Conservation (phyloP, 2,329 filamentous ascomycete species). For the Fusarium denticulatum region DNA sequence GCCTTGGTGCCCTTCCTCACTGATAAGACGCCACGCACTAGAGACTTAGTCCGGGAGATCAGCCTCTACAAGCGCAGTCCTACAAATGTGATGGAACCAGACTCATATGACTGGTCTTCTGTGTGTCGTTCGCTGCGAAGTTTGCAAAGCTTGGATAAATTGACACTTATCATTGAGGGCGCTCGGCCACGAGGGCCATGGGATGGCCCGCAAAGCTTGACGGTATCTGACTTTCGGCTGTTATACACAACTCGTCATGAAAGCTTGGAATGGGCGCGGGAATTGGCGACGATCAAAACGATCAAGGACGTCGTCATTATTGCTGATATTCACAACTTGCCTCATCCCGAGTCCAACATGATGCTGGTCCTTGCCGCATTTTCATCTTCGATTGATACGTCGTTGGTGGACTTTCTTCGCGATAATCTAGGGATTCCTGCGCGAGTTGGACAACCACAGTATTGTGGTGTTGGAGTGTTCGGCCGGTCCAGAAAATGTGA, state of each 20-base stretch:
- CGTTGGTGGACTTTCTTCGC: conserved; percentile 63
- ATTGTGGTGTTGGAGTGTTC: conserved; percentile 38
- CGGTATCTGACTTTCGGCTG: conserved; percentile 58
- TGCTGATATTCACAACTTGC: conserved; percentile 64
- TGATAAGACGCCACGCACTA: conserved; percentile 62
- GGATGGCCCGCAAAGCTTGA: conserved; percentile 59
- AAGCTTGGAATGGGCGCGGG: conserved; percentile 66
- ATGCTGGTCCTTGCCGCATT: conserved; percentile 69
- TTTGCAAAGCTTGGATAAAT: conserved; percentile 51
- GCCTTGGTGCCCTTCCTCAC: conserved; percentile 68
- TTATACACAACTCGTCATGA: conserved; percentile 57
- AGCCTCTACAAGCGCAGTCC: conserved; percentile 65
- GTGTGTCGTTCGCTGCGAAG: conserved; percentile 60
- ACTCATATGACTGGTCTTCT: conserved; percentile 63
- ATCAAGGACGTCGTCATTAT: conserved; percentile 61
- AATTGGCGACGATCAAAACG: conserved; percentile 61
- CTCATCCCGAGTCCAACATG: conserved; percentile 60
- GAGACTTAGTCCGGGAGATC: conserved; percentile 59
- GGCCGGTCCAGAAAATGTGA: conserved; percentile 38
- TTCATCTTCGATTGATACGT: conserved; percentile 66
- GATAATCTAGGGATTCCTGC: conserved; percentile 43
- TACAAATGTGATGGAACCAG: conserved; percentile 49
- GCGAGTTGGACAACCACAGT: conserved; percentile 36
- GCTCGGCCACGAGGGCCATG: conserved; percentile 62
- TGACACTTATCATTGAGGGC: conserved; percentile 64